Conservation (phyloP, 2,329 filamentous ascomycete genomes). For the Cadophora sp. region DNA sequence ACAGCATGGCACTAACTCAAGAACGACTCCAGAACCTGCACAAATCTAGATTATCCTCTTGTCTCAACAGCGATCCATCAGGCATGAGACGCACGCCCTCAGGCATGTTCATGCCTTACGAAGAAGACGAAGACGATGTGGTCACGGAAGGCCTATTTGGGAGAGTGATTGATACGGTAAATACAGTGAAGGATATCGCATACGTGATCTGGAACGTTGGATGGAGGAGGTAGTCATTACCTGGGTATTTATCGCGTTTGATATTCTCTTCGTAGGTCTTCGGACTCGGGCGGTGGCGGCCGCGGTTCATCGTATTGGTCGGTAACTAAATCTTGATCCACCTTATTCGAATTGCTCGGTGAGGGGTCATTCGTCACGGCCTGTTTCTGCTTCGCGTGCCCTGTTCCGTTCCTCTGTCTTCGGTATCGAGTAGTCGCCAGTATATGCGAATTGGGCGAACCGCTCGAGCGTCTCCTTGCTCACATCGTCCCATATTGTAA, state of each 20-base stretch:
- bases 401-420: no score
- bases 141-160: constrained; percentile 60
- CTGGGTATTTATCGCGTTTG: neutral
- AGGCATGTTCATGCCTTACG: constrained; percentile 91
- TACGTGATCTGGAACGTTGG: constrained; percentile 74
- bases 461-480: no score
- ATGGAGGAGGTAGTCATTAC: constrained; percentile 41
- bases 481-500: no score
- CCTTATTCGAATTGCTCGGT: neutral
- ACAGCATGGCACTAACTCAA: constrained; percentile 40
- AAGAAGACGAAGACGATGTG: constrained; percentile 71
- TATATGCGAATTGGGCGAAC: no score
- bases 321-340: neutral
- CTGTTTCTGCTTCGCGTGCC: no score
- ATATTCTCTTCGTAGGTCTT: constrained; percentile 4
- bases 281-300: constrained; percentile 1
- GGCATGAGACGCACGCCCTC: constrained; percentile 81
- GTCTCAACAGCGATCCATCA: constrained; percentile 52
- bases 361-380: no score
- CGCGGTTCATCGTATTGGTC: neutral
- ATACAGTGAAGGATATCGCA: constrained; percentile 73
- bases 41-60: constrained; percentile 46
- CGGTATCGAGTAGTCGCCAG: no score
- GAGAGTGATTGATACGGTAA: constrained; percentile 53
- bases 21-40: constrained; percentile 40